A percentile compares a stretch with the other conserved stretches of the same genome.
phyloP scores from a whole-genome alignment of 2,329 filamentous ascomycete species.

The Parasarocladium wereldwijsianum region DNA sequence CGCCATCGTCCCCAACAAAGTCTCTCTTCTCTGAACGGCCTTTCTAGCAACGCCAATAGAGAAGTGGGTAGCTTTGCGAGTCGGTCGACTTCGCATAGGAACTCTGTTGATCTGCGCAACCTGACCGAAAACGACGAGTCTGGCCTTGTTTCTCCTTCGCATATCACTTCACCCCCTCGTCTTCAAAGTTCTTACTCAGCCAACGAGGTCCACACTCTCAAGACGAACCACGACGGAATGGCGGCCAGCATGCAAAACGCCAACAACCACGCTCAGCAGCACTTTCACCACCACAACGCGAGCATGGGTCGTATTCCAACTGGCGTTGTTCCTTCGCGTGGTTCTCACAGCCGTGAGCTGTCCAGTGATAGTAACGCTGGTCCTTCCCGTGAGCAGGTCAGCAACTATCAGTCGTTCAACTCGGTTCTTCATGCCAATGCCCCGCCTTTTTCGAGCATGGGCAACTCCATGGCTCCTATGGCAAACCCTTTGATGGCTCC shows the following conservation, averaged over 20 bases:
- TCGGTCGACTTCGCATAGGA: constrained; percentile 34
- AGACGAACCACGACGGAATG: constrained; percentile 42
- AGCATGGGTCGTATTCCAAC: constrained; percentile 68
- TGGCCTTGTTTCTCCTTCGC: constrained; percentile 27
- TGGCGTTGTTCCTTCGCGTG: constrained; percentile 45
- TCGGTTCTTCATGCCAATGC: constrained; percentile 70
- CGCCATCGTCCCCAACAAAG: constrained; percentile 55
- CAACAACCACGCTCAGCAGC: constrained; percentile 47
- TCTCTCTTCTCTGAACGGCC: constrained; percentile 30
- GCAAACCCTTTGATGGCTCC: constrained; percentile 13
- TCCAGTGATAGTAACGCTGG: constrained; percentile 32
- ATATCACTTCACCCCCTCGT: constrained; percentile 53
- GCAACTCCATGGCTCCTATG: constrained; percentile 14
- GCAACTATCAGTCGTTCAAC: constrained; percentile 44
- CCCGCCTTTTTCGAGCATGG: constrained; percentile 58
- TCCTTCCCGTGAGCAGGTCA: constrained; percentile 26
- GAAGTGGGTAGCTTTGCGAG: constrained; percentile 32
- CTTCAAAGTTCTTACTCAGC: constrained; percentile 81
- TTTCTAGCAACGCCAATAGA: constrained; percentile 23
- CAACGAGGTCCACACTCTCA: constrained; percentile 76
- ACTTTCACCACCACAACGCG: constrained; percentile 65
- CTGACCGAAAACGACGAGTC: constrained; percentile 30
- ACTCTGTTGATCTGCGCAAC: constrained; percentile 43
- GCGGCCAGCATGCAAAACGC: constrained; percentile 25
- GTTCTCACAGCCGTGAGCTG: constrained; percentile 59